Base-by-base conservation (phyloP, 1,139 yeast genomes). In the Scheffersomyces insectosa region DNA sequence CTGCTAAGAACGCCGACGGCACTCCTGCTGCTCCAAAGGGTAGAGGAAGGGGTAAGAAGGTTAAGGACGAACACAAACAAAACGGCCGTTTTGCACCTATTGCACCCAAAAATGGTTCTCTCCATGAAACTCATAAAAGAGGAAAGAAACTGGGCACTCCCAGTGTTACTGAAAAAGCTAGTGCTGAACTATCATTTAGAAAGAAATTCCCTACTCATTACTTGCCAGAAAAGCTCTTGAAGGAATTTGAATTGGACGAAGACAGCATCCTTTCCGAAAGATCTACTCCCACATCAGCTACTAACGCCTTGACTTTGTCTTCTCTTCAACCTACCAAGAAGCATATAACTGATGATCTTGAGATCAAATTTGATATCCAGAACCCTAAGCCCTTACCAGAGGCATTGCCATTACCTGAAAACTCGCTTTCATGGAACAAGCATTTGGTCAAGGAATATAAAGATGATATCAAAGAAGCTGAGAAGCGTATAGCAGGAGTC, bases 351-450 rank as follows among this genome's bases (percentile, higher is more conserved):
- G 70, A 66, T 38, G 79, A 74, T 46, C 60, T 71, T 45, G 47
- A 59, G 5, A 56, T 74, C 28, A 58, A 59, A 33, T 74, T 73
- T 44, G 76, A 74, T 46, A 51, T 74, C n/a, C 79, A 73, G 44
- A 65, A 68, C 40, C 42, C 62, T 6, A 66, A 62, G 42, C 78
- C 78, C 2, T 25, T 42, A 2, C 70, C 75, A 1, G 45, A 52
- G 12, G 44, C 47, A 12, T 55, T 69, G 15, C 28, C 39, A 20
- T 49, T 70, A 7, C 76, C 77, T 1, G 60, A 57, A 33, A 72
- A 72, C 53, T 61, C 74, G 1, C 44, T 38, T 14, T 20, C 37
- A 2, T 62, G 65, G 65, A 62, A 63, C 39, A 33, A 50, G 11
- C 51, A 54, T 29, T 49, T 63, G 30, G 36, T 60, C 3, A 44